phyloP scores from a whole-genome alignment of 2,329 filamentous ascomycete genomes.

The Fusarium foetens region DNA sequence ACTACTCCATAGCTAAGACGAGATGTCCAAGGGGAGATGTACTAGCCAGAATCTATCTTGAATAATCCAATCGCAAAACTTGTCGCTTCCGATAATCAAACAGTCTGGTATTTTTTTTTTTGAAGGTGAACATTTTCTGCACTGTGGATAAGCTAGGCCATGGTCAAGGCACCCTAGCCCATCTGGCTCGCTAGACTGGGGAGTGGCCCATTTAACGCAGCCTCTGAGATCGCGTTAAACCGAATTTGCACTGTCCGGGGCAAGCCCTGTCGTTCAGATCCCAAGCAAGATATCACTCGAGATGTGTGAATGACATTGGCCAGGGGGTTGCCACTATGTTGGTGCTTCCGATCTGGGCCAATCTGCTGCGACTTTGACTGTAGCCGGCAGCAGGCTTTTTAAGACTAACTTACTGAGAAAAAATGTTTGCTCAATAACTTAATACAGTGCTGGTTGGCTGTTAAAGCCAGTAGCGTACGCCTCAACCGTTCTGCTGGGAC shows the following conservation, averaged over 20 bases:
- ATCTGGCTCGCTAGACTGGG: conserved; percentile 14
- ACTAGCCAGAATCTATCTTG: not conserved
- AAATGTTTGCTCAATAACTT: conserved; percentile 27
- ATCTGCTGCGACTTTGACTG: conserved; percentile 14
- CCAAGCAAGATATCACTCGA: conserved; percentile 33
- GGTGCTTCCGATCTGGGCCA: conserved; percentile 25
- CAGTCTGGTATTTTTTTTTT: not conserved
- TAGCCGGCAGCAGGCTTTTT: conserved; percentile 1
- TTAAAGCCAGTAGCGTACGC: conserved; percentile 12
- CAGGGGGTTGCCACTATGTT: conserved; percentile 37
- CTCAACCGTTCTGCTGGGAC: conserved; percentile 33
- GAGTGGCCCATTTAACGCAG: conserved; percentile 29
- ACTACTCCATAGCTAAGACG: conserved; percentile 3
- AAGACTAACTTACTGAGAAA: conserved; percentile 1
- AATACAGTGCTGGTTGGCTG: conserved; percentile 14
- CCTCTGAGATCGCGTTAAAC: conserved; percentile 39
- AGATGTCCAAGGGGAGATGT: not conserved
- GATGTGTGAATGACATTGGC: conserved; percentile 20
- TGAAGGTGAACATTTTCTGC: not conserved
- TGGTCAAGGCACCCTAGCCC: conserved; percentile 4
- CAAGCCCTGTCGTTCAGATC: conserved; percentile 39
- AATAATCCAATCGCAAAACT: conserved; percentile 20
- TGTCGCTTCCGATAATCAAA: conserved; percentile 18
- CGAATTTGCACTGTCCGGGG: conserved; percentile 36
- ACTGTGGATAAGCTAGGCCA: conserved; percentile 11